Evolutionary conservation across 2,329 filamentous ascomycete species (phyloP).

Genomic region (Penicillium griseofulvum): DNA sequence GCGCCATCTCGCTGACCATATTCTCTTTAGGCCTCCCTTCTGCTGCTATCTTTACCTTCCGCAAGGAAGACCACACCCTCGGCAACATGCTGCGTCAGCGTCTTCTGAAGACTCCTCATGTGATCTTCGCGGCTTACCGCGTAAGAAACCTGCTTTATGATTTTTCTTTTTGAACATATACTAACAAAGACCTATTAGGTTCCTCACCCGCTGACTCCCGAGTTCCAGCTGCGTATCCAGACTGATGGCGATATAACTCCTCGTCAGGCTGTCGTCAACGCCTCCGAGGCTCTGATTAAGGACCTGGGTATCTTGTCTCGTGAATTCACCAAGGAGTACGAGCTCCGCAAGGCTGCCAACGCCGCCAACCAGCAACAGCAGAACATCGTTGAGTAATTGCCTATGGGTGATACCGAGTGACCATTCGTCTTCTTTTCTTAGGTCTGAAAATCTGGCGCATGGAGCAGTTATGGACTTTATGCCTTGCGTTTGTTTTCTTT

Average conservation of each 20-base stretch:
- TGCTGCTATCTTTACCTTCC: constrained; percentile 90
- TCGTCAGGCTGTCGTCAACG: constrained; percentile 79
- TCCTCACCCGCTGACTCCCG: constrained; percentile 47
- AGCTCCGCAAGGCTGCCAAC: constrained; percentile 79
- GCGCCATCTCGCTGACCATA: constrained; percentile 1
- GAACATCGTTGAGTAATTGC: constrained; percentile 26
- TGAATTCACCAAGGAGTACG: constrained; percentile 90
- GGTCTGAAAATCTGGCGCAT: constrained; percentile 17
- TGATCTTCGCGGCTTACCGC: constrained; percentile 91
- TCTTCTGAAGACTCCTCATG: constrained; percentile 77
- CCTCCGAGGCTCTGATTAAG: constrained; percentile 77
- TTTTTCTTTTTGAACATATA: not conserved
- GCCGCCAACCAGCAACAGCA: constrained; percentile 54
- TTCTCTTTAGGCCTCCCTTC: constrained; percentile 74
- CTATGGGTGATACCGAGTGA: not conserved
- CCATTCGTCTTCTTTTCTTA: not conserved
- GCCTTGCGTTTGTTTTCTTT: constrained; percentile 7
- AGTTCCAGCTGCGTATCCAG: constrained; percentile 76
- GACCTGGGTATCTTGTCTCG: constrained; percentile 76
- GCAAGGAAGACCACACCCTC: constrained; percentile 95
- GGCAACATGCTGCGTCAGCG: constrained; percentile 85
- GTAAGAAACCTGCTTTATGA: constrained; percentile 43
- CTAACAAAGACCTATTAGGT: constrained; percentile 30
- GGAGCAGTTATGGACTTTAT: constrained; percentile 20
- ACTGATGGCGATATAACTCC: constrained; percentile 86